A percentile compares a stretch with the other conserved stretches of the same genome.
Conservation (phyloP, 805 yeast species). For the Cyberlindnera mississippiensis region DNA sequence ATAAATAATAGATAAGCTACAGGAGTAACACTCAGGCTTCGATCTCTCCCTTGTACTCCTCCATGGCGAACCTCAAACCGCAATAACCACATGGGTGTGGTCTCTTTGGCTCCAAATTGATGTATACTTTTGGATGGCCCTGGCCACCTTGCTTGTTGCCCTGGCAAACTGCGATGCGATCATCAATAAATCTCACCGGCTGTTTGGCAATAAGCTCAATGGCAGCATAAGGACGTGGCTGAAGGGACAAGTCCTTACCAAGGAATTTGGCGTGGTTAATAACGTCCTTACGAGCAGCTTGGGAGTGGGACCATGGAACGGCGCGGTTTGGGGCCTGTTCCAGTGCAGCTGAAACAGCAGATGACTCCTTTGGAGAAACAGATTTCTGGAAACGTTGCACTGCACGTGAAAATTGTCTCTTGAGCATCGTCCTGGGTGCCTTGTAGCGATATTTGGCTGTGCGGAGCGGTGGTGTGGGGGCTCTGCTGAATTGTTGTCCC, state of each 20-base stretch:
- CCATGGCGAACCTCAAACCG: slow-evolving; percentile 53
- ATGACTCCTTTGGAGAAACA: slow-evolving; percentile 2
- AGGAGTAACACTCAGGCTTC: slow-evolving; percentile 3
- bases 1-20: neutral
- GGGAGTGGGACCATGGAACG: slow-evolving; percentile 68
- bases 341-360: slow-evolving; percentile 9
- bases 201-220: slow-evolving; percentile 75
- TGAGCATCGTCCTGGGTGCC: slow-evolving; percentile 6
- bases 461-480: slow-evolving; percentile 1
- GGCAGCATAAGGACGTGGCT: slow-evolving; percentile 81
- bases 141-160: slow-evolving; percentile 69
- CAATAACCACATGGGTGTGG: slow-evolving; percentile 79
- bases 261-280: slow-evolving; percentile 43
- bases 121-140: slow-evolving; percentile 82
- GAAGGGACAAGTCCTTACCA: slow-evolving; percentile 60
- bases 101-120: slow-evolving; percentile 74
- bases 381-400: slow-evolving; percentile 4
- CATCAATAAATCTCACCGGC: slow-evolving; percentile 60
- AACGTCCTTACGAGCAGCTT: slow-evolving; percentile 29
- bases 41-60: slow-evolving; percentile 17
- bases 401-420: slow-evolving; percentile 4
- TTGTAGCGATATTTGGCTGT: too few species aligned
- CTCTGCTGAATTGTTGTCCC: neutral
- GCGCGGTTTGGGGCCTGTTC: slow-evolving; percentile 77
- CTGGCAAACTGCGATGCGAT: slow-evolving; percentile 73